phyloP scores from a whole-genome alignment of 257 asterid genomes.

The Lantana camara region DNA sequence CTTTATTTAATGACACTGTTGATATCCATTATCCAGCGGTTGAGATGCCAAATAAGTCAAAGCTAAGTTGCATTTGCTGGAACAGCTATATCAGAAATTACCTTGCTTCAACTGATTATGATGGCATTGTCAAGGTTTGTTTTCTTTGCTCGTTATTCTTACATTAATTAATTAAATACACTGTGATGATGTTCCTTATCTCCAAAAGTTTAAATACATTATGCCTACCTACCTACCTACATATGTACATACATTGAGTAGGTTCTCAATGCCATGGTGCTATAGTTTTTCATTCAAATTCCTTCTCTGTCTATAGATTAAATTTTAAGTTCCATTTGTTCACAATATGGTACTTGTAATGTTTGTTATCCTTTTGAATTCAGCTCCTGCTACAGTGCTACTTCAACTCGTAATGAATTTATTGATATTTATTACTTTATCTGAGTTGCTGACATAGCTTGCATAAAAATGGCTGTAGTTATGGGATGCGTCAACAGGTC shows the following conservation, averaged over 20 bases:
- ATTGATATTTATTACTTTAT: conserved; percentile 18
- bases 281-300: neutral
- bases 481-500: conserved; percentile 96
- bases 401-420: conserved; percentile 17
- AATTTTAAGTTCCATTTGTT: neutral
- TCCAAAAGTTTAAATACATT: conserved; percentile 1
- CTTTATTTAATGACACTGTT: conserved; percentile 74
- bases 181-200: neutral
- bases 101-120: conserved; percentile 94
- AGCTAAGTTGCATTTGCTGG: conserved; percentile 89
- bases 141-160: conserved; percentile 19
- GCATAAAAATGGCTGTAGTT: conserved; percentile 56
- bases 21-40: conserved; percentile 88
- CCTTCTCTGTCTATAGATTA: neutral
- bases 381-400: no score
- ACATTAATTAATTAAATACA: neutral
- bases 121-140: conserved; percentile 70
- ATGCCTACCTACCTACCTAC: neutral
- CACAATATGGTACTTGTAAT: neutral
- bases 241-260: neutral
- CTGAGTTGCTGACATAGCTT: conserved; percentile 32
- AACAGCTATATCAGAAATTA: conserved; percentile 89
- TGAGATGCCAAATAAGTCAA: conserved; percentile 84
- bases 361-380: neutral
- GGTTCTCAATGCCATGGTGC: conserved; percentile 5